phyloP scores from a whole-genome alignment of 441 rosid genomes.

The California macrophylla region DNA sequence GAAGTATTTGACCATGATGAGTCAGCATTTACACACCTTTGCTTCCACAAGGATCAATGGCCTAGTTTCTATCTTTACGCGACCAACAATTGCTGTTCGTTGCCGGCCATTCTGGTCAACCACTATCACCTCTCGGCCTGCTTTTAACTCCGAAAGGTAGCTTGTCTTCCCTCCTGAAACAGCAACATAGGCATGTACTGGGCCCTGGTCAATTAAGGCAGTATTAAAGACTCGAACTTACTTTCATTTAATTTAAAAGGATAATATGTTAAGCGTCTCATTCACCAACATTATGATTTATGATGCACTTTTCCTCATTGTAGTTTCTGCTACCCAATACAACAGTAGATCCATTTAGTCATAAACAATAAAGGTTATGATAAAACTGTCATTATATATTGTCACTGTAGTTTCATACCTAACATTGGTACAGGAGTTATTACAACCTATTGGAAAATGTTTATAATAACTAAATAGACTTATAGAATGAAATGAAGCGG shows the following conservation, averaged over 20 bases:
- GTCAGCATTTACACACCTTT: conserved; percentile 38
- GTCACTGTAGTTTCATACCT: background rate
- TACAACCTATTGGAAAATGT: background rate
- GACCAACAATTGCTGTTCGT: conserved; percentile 63
- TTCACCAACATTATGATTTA: background rate
- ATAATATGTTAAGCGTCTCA: background rate
- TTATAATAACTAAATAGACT: background rate
- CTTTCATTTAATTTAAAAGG: too few species aligned
- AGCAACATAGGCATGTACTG: conserved; percentile 71
- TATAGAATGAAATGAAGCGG: background rate
- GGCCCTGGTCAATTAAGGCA: conserved; percentile 41
- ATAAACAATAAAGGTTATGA: background rate
- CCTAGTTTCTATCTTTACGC: conserved; percentile 78
- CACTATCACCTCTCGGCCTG: conserved; percentile 60
- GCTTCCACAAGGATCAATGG: conserved; percentile 65
- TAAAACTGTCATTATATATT: background rate
- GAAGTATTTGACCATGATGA: background rate
- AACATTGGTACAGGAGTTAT: background rate
- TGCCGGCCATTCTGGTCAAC: conserved; percentile 55
- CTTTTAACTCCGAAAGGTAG: conserved; percentile 74
- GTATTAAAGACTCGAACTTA: too few species aligned
- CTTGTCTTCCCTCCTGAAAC: conserved; percentile 80
- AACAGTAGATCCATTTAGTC: background rate
- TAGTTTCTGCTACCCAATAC: background rate
- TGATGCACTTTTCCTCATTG: background rate